Evolutionary conservation across 1,284 basidiomycete species (phyloP), one percentile per base, ranked within the genome.

Genomic region (Mycena sp.): DNA sequence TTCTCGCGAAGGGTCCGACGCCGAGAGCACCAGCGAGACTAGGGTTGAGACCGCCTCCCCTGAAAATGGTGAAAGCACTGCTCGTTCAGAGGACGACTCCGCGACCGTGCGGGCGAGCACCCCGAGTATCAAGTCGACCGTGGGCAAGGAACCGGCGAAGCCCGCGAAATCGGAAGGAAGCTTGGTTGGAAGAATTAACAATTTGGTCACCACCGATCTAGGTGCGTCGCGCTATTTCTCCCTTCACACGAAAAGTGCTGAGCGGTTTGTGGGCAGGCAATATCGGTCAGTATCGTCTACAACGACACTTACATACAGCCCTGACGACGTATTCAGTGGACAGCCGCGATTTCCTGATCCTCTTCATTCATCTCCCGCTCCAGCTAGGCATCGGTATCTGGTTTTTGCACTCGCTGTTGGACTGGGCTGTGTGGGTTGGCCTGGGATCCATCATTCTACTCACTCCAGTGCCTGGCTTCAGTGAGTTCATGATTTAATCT

Each of bases 141-240:
- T 45, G n/a, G 44, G 43, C 12, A 57, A 53, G 32, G 32, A 35
- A 9, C 14, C 32, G 9, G 14, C 7, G 21, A 28, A 37, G 10
- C 53, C 57, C 25, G 67, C 32, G 32, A 35, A 68, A 32, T 64
- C 61, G 45, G 61, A 57, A 6, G 70, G 71, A 9, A 84, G 84
- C 61, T 67, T 87, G 21, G 80, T 81, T 16, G 87, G 87, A 2
- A 86, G 84, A 68, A 86, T 90, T 68, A 89, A 89, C 67, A 89
- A 88, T 51, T 72, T 84, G 28, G 74, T 83, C 29, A 84, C 83
- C 2, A 81, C 80, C 6, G 84, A 87, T 86, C 61, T 73, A 65
- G n/a, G 85, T 83, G 62, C 78, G 85, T 55, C 11, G 14, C 5
- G 10, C 23, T 25, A 6, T n/a, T 23, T 51, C 16, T 25, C 14